Percentiles rank a stretch among this genome's conserved stretches.
Conservation (phyloP, 2,329 filamentous ascomycete genomes). For the Neurospora crassa region DNA sequence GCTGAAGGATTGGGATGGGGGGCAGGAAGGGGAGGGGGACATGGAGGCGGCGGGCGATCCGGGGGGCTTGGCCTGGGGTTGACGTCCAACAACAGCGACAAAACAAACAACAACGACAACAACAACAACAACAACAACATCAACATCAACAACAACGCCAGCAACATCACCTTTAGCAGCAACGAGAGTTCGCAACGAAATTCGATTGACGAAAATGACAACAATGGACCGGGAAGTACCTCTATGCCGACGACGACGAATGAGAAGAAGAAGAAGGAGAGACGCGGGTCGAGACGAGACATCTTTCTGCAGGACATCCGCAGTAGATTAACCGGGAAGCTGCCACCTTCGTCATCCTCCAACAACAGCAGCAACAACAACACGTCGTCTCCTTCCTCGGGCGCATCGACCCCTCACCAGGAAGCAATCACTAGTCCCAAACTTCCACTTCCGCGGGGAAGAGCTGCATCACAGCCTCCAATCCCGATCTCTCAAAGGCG, state of each 20-base stretch:
- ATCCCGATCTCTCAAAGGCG: neutral
- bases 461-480: neutral
- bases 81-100: neutral
- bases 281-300: constrained; percentile 20
- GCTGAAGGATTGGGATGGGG: constrained; percentile 10
- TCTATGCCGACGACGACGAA: neutral
- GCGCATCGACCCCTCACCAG: constrained; percentile 17
- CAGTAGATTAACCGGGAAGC: constrained; percentile 16
- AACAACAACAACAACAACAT: neutral
- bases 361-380: neutral
- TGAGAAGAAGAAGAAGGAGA: constrained; percentile 12
- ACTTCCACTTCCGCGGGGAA: neutral
- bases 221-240: neutral
- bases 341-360: constrained; percentile 5
- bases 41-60: neutral
- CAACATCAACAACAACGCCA: neutral
- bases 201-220: neutral
- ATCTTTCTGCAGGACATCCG: constrained; percentile 21
- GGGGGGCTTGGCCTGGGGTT: neutral
- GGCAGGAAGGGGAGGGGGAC: neutral
- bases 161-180: neutral
- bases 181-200: neutral
- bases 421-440: constrained; percentile 14
- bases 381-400: neutral
- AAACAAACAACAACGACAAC: neutral